phyloP scores from a whole-genome alignment of 176 grass and related monocot genomes.

The Raddia guianensis region DNA sequence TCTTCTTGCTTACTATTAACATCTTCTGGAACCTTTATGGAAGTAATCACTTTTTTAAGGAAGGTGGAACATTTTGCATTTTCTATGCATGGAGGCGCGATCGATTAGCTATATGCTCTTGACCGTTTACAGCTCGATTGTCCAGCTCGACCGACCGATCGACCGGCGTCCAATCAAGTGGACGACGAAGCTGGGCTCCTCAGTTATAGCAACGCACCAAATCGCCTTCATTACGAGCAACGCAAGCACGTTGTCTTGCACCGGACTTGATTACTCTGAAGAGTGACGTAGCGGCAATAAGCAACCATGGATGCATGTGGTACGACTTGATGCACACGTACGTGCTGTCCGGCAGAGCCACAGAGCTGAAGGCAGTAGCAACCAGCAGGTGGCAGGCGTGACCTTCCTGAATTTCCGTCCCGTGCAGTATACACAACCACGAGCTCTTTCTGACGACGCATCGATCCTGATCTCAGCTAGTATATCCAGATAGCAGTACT shows the following conservation, averaged over 20 bases:
- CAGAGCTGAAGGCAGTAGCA: not conserved
- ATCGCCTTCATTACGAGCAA: not conserved
- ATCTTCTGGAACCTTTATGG: too few relatives aligned
- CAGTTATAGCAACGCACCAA: not conserved
- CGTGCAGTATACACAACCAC: not conserved
- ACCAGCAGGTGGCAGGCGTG: not conserved
- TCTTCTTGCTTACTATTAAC: too few relatives aligned
- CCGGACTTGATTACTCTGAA: not conserved
- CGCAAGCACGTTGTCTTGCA: not conserved
- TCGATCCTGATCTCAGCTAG: not conserved
- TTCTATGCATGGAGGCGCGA: too few relatives aligned
- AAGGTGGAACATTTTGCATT: too few relatives aligned
- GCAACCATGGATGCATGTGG: not conserved
- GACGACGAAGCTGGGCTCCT: not conserved
- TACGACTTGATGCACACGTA: not conserved
- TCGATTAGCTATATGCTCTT: too few relatives aligned
- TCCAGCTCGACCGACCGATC: slow-evolving; percentile 1
- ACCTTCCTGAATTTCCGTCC: not conserved
- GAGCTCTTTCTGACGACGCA: not conserved
- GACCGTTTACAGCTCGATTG: too few relatives aligned
- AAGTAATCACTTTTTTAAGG: too few relatives aligned
- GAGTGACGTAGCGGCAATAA: not conserved
- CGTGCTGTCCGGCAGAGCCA: too few relatives aligned
- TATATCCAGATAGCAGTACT: not conserved
- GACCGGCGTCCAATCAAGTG: not conserved